Evolutionary conservation across 805 yeast genomes (phyloP), one percentile per base, ranked within the genome.

Genomic region (Isabelozyma rhagii): DNA sequence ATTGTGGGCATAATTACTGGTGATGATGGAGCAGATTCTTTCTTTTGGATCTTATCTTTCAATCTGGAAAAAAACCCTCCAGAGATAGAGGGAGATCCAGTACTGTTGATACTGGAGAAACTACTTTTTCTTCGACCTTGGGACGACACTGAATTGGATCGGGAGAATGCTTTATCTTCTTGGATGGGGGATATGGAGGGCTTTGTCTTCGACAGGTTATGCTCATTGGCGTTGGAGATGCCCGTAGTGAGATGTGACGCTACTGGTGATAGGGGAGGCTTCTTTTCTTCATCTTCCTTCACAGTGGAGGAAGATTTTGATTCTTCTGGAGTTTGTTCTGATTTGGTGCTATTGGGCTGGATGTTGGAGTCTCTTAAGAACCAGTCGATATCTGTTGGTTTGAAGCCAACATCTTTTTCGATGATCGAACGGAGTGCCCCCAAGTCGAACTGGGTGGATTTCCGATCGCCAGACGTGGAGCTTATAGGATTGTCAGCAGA

Each of bases 341-440:
- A 10, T 45, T 45, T 34, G 50, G 13, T 8, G 44, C 13, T 9
- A 10, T 18, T 28, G 10, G 47, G 31, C 1, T 48, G 45, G 10
- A 57, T 54, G 39, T 57, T 55, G 25, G 69, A 51, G 51, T 71
- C 77, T 51, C 82, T 64, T 17, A 80, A 64, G 49, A 80, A 71
- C 84, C 84, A 80, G 56, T 78, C 80, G 18, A 80, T 74, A 50
- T 79, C 82, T 43, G 17, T 15, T 15, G 17, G 17, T 15, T 57
- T 55, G 15, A 58, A 47, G 10, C 47, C 46, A 8, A 54, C 55
- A 39, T 60, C 60, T 29, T 60, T 55, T 38, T 63, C 67, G 15
- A 64, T 53, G 8, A 65, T 53, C 31, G 55, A 59, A 38, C 61
- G 51, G 34, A 65, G 55, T 21, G 56, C 57, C 2, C 55, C 59